These are phyloP conservation scores for Blastomyces emzantsi DNA, from an alignment of 2,329 filamentous ascomycete genomes.

Conservation along the genomic window DNA sequence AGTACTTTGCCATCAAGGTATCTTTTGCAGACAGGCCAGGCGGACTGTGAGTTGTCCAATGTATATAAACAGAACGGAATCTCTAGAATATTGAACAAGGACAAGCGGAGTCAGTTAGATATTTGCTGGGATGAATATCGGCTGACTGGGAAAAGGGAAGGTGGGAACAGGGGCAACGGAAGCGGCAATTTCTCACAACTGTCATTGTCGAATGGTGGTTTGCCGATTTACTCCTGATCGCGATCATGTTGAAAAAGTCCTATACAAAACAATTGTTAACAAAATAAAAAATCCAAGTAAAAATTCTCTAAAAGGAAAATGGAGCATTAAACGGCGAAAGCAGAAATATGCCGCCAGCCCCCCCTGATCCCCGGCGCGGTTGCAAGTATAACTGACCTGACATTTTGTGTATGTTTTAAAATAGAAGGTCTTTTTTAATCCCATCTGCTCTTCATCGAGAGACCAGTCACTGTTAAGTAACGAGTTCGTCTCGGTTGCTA, in stretches of 20 bases:
- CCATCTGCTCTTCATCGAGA: conserved; percentile 27
- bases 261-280: conserved; percentile 13
- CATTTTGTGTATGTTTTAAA: conserved; percentile 34
- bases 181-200: conserved; percentile 6
- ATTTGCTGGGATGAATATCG: not conserved
- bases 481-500: conserved; percentile 17
- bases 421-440: conserved; percentile 31
- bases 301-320: not conserved
- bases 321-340: not conserved
- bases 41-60: conserved; percentile 10
- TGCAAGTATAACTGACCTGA: conserved; percentile 22
- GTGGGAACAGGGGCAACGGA: not conserved
- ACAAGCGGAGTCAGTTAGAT: not conserved
- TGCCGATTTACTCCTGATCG: conserved; percentile 24
- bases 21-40: conserved; percentile 7
- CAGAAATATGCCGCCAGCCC: not conserved
- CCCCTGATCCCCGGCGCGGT: not conserved
- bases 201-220: conserved; percentile 12
- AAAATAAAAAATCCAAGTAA: not conserved
- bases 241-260: conserved; percentile 32
- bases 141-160: not conserved
- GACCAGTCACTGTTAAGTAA: conserved; percentile 27
- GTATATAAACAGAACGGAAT: conserved; percentile 10
- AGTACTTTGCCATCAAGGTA: conserved; percentile 9
- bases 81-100: conserved; percentile 1